Conservation (phyloP, 2,329 filamentous ascomycete species). For the Fusarium metavorans region DNA sequence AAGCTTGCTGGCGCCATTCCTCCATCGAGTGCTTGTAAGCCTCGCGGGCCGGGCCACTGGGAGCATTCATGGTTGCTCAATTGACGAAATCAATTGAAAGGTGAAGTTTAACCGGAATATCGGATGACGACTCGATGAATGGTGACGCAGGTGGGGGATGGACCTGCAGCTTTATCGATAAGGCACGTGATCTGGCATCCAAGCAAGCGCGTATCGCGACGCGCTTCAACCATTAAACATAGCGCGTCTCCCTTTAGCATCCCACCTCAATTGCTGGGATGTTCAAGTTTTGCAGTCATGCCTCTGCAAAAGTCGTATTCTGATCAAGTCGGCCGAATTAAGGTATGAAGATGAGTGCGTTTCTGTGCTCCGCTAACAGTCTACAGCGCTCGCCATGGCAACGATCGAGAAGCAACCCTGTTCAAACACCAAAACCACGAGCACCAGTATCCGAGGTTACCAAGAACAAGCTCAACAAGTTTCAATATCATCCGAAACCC, state of each 20-base stretch:
- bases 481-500: slow-evolving; percentile 53
- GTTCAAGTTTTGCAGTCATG: slow-evolving; percentile 45
- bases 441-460: slow-evolving; percentile 68
- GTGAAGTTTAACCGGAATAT: slow-evolving; percentile 19
- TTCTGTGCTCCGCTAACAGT: slow-evolving; percentile 18
- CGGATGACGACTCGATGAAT: slow-evolving; percentile 36
- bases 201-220: slow-evolving; percentile 37
- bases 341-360: slow-evolving; percentile 42
- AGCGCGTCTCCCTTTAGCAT: slow-evolving; percentile 34
- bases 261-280: slow-evolving; percentile 24
- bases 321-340: slow-evolving; percentile 49
- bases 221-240: slow-evolving; percentile 43
- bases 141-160: slow-evolving; percentile 43
- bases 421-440: slow-evolving; percentile 51
- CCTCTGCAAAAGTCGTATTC: slow-evolving; percentile 58
- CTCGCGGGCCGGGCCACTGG: slow-evolving; percentile 37
- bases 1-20: slow-evolving; percentile 48
- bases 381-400: slow-evolving; percentile 63
- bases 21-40: slow-evolving; percentile 46
- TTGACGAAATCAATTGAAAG: not conserved
- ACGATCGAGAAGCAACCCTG: slow-evolving; percentile 65
- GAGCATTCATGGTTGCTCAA: slow-evolving; percentile 30
- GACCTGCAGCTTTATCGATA: slow-evolving; percentile 46
- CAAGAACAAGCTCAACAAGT: slow-evolving; percentile 72
- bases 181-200: slow-evolving; percentile 43